phyloP scores from a whole-genome alignment of 2,329 filamentous ascomycete species.

The Colletotrichum limetticola region DNA sequence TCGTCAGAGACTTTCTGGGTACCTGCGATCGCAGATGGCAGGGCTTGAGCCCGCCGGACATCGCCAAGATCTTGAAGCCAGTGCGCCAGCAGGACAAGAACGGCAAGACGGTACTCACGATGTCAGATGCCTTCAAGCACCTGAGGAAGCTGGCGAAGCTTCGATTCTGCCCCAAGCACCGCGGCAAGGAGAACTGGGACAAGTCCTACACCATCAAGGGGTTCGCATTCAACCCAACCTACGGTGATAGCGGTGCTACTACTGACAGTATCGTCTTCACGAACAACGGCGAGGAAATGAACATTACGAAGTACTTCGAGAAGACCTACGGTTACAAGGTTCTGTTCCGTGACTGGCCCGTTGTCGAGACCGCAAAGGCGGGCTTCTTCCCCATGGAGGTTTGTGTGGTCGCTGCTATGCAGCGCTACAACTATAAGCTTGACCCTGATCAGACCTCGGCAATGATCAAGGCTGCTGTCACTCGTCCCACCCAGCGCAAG shows the following conservation, averaged over 20 bases:
- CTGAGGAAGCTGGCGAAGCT: conserved; percentile 66
- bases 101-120: conserved; percentile 41
- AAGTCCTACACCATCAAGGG: conserved; percentile 64
- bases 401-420: conserved; percentile 62
- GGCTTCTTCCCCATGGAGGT: conserved; percentile 72
- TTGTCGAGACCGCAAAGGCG: conserved; percentile 66
- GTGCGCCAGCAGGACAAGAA: conserved; percentile 38
- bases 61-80: conserved; percentile 49
- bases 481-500: conserved; percentile 76
- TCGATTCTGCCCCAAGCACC: conserved; percentile 66
- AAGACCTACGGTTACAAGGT: conserved; percentile 65
- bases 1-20: conserved; percentile 39
- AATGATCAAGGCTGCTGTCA: conserved; percentile 97
- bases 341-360: conserved; percentile 59
- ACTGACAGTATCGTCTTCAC: conserved; percentile 66
- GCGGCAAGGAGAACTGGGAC: conserved; percentile 54
- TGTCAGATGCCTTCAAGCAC: conserved; percentile 64
- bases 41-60: conserved; percentile 38
- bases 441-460: conserved; percentile 73
- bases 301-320: conserved; percentile 65
- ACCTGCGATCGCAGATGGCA: conserved; percentile 46
- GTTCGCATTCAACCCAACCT: conserved; percentile 59
- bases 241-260: conserved; percentile 57
- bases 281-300: conserved; percentile 49
- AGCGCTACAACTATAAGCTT: conserved; percentile 73